Conservation (phyloP, 2,329 filamentous ascomycete genomes). For the Xylaria polymorpha region DNA sequence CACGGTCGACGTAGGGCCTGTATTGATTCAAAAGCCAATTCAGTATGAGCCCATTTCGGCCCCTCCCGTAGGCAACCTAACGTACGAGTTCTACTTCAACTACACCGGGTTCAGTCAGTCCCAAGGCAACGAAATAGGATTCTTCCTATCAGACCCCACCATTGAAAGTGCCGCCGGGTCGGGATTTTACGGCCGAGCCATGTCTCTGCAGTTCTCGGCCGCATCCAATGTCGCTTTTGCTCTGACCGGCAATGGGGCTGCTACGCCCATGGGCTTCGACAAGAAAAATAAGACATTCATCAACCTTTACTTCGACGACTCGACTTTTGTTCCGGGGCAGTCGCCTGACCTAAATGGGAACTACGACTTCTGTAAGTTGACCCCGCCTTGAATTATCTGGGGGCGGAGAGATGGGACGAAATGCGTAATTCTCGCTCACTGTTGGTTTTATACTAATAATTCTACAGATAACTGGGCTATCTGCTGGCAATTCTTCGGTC, state of each 20-base stretch:
- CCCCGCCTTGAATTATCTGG: not conserved
- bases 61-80: conserved; percentile 17
- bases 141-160: conserved; percentile 12
- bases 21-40: not conserved
- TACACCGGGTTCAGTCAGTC: conserved; percentile 18
- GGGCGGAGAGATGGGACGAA: not conserved
- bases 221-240: conserved; percentile 20
- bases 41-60: conserved; percentile 22
- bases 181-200: conserved; percentile 9
- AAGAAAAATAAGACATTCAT: conserved; percentile 8
- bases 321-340: conserved; percentile 13
- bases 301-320: conserved; percentile 11
- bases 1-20: conserved; percentile 5
- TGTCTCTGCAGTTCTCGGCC: conserved; percentile 16
- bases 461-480: conserved; percentile 21
- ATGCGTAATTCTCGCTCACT: not conserved
- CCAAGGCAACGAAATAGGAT: not conserved
- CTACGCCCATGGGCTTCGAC: not conserved
- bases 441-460: conserved; percentile 4
- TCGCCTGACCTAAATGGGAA: not conserved
- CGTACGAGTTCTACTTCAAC: conserved; percentile 29
- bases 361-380: conserved; percentile 19
- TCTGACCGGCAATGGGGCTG: conserved; percentile 5
- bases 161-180: not conserved
- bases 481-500: conserved; percentile 27